Base-by-base conservation (phyloP, 2,329 filamentous ascomycete genomes). In the Epichloe sp. region DNA sequence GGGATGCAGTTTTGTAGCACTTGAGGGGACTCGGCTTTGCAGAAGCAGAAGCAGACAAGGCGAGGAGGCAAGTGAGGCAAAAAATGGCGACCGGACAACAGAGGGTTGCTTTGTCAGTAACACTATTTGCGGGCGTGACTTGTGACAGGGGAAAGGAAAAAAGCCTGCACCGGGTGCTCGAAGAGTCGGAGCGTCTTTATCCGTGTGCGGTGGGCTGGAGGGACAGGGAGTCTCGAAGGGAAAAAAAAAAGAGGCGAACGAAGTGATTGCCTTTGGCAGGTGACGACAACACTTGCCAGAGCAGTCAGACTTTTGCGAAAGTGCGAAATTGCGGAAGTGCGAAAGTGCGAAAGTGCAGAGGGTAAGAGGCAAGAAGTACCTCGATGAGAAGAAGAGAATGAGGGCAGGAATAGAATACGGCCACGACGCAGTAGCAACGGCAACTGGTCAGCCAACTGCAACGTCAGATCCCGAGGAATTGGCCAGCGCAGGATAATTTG, bases 81-180 rank as follows among this genome's bases (percentile, higher is more conserved):
- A 40, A 47, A 49, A 34, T 31, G 44, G 51, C 51, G 43, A 38
- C 47, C 48, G 37, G 36, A 45, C 42, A 46, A 46, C n/a, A 45
- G 31, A 42, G 19, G 26, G 44, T 31, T 31, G 35, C 47, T 46
- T 47, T 50, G 47, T 49, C 51, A 52, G 51, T 52, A 49, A 52
- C 37, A 47, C 43, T 44, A 50, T 47, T 42, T 50, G 7, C 21
- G 5, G 46, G 43, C 26, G 47, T 43, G 37, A 44, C 15, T 41
- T 47, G 19, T 49, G 47, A 31, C 46, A 49, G 43, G 12, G 21
- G 34, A 41, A 45, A 48, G 26, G 31, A 35, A 23, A 35, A 23
- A 38, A 34, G 21, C 35, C n/a, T 45, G 46, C 34, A 38, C 47
- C 38, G 43, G 15, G 26, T 44, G 47, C 51, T 49, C 47, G 44